Evolutionary conservation across 148 eudicot species (phyloP), one percentile per base, ranked within the genome.

Genomic region (Chenopodium album): DNA sequence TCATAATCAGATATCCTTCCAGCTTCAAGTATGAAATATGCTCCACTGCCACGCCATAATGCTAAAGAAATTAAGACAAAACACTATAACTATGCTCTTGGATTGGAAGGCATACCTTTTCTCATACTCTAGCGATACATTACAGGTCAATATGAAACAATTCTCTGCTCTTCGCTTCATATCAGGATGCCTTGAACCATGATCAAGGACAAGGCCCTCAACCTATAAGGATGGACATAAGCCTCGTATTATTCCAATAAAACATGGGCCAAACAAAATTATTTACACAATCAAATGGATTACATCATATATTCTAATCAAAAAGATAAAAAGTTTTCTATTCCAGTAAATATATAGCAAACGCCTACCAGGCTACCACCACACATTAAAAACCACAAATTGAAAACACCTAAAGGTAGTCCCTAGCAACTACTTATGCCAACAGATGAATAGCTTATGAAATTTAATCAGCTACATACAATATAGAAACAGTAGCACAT

Each of bases 111-210:
- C 29, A 80, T 89, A 96, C 98, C 99, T 96, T 85, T 96, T 96
- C 90, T 96, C 99, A 85, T 96, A 96, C 85, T 96, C 98, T 77
- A 96, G 84, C 54, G 97, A 92, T 22, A 96, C 99, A 86, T 96
- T 96, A 81, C 89, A 88, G 9, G 99, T 96, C 91, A 96, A 79
- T 54, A 92, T 94, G 76, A 88, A 73, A 77, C 99, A 96, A 77
- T 96, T 96, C 84, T 94, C 97, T 71, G 93, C 97, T 76, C 95
- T 89, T 5, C 99, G 87, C 87, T 96, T 96, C 99, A 96, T 96
- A 82, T 96, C 99, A 78, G 99, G 98, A 88, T 96, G 99, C 82
- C 99, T 96, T 37, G 99, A 96, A 82, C 99, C 99, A 88, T 96
- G 99, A 90, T 96, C 99, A 85, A 96, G 93, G 68, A 96, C 99